phyloP scores from a whole-genome alignment of 768 basidiomycete genomes.

The Ramaria rubella region DNA sequence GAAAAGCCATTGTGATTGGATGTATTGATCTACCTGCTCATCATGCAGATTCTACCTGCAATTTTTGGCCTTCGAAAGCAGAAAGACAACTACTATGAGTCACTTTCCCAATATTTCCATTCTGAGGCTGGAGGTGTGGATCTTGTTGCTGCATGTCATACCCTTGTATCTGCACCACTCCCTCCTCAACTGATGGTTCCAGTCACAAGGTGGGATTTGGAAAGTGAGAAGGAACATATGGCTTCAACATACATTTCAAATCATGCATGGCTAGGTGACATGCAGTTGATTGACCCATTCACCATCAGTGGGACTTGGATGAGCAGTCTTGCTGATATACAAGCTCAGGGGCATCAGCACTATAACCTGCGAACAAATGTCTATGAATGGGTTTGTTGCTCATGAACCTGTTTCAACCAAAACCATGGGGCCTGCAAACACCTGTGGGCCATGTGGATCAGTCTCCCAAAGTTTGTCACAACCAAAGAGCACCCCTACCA shows the following conservation, averaged over 20 bases:
- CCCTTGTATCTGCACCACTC: not conserved
- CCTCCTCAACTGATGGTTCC: not conserved
- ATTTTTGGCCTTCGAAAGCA: constrained; percentile 15
- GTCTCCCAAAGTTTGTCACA: not conserved
- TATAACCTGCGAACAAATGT: not conserved
- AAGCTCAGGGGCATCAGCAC: not conserved
- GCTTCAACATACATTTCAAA: not conserved
- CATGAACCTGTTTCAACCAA: not conserved
- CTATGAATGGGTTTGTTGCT: not conserved
- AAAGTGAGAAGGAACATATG: not conserved
- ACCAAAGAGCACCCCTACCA: not conserved
- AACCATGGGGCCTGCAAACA: constrained; percentile 1
- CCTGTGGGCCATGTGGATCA: not conserved
- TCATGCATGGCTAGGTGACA: not conserved
- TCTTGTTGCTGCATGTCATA: not conserved
- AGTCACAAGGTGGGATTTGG: not conserved
- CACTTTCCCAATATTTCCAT: not conserved
- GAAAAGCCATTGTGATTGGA: constrained; percentile 27
- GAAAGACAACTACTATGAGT: not conserved
- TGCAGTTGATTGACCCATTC: not conserved
- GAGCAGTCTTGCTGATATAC: not conserved
- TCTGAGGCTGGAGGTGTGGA: not conserved
- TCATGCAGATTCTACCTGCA: constrained; percentile 16
- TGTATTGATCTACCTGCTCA: constrained; percentile 18
- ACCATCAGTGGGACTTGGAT: not conserved